Evolutionary conservation across 2,329 filamentous ascomycete genomes (phyloP).

Genomic region (Shiraia sp.): DNA sequence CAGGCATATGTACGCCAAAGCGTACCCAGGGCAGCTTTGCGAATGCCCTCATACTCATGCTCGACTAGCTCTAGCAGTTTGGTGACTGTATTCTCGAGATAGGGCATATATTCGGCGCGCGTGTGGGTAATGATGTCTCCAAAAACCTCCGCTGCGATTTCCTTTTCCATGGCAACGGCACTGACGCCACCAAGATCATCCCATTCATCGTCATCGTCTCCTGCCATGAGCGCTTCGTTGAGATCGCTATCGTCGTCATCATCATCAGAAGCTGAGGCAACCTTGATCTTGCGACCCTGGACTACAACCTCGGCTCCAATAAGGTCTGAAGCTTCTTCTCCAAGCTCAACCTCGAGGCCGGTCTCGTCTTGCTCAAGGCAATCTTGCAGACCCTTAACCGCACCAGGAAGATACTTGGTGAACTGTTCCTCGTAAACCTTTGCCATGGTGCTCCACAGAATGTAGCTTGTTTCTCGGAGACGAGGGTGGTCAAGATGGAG

Average conservation of each 20-base stretch:
- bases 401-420: constrained; percentile 74
- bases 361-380: constrained; percentile 89
- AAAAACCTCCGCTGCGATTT: constrained; percentile 93
- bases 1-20: constrained; percentile 93
- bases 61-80: constrained; percentile 79
- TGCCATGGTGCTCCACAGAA: constrained; percentile 91
- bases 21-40: constrained; percentile 88
- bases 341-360: constrained; percentile 75
- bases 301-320: constrained; percentile 76
- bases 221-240: constrained; percentile 57
- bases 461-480: constrained; percentile 94
- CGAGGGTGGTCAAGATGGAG: constrained; percentile 85
- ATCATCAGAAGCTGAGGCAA: constrained; percentile 63
- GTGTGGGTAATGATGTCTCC: constrained; percentile 91
- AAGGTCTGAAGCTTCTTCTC: constrained; percentile 73
- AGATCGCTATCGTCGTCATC: constrained; percentile 64
- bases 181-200: constrained; percentile 83
- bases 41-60: constrained; percentile 89
- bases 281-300: constrained; percentile 83
- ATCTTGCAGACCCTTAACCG: constrained; percentile 78
- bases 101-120: constrained; percentile 77
- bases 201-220: constrained; percentile 81
- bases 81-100: constrained; percentile 86
- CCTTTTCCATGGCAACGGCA: constrained; percentile 91
- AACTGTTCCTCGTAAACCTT: constrained; percentile 91